phyloP scores from a whole-genome alignment of 2,329 filamentous ascomycete genomes.

The Hypoxylon sp. region DNA sequence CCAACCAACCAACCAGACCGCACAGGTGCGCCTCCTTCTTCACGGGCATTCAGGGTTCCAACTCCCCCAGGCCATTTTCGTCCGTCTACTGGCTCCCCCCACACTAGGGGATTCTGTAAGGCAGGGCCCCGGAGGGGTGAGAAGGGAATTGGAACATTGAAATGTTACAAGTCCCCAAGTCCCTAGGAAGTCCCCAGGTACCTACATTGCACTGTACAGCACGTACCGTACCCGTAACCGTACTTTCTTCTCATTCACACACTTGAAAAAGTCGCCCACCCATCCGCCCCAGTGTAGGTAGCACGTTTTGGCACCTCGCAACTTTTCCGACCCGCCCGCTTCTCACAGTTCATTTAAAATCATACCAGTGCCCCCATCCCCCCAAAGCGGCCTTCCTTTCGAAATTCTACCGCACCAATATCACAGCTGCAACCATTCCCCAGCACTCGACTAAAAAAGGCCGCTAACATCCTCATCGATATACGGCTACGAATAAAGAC shows the following conservation, averaged over 20 bases:
- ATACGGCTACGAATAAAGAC: slow-evolving; percentile 29
- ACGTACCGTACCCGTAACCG: slow-evolving; percentile 29
- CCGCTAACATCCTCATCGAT: slow-evolving; percentile 33
- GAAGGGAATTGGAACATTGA: slow-evolving; percentile 42
- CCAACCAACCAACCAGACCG: slow-evolving; percentile 40
- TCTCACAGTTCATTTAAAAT: slow-evolving; percentile 56
- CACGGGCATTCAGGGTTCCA: slow-evolving; percentile 44
- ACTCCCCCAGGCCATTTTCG: slow-evolving; percentile 50
- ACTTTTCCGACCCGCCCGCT: slow-evolving; percentile 50
- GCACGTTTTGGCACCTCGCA: slow-evolving; percentile 45
- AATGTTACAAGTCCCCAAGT: slow-evolving; percentile 49
- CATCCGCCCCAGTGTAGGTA: slow-evolving; percentile 42
- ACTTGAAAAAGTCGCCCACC: slow-evolving; percentile 21
- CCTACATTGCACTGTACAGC: slow-evolving; percentile 48
- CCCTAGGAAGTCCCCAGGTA: slow-evolving; percentile 40
- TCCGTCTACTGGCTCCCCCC: slow-evolving; percentile 49
- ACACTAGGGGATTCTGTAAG: slow-evolving; percentile 48
- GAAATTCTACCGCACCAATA: slow-evolving; percentile 52
- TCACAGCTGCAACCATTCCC: slow-evolving; percentile 35
- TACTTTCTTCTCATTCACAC: slow-evolving; percentile 7
- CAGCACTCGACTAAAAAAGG: slow-evolving; percentile 38
- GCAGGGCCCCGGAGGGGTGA: slow-evolving; percentile 45
- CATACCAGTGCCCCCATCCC: slow-evolving; percentile 55
- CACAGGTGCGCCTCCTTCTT: slow-evolving; percentile 40
- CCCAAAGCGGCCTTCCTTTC: slow-evolving; percentile 52